Conservation (phyloP, 805 yeast genomes). For the Zygoascus flipseniorum region DNA sequence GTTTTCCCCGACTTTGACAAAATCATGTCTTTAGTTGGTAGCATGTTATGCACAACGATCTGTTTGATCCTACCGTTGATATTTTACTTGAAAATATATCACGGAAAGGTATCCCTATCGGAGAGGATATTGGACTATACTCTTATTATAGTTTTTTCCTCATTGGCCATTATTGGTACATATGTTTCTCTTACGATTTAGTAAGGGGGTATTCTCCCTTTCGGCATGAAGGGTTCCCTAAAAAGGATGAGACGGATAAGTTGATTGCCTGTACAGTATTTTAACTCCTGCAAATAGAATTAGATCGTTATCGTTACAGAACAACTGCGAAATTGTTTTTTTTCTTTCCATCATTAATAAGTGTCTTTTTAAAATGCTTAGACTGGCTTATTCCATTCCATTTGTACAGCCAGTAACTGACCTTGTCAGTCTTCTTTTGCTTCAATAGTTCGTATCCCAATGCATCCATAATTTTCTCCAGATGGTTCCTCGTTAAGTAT, state of each 20-base stretch:
- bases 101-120: conserved; percentile 31
- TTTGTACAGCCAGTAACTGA: conserved; percentile 63
- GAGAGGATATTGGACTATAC: conserved; percentile 35
- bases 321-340: conserved; percentile 64
- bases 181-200: not conserved
- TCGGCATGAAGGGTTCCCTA: too few species aligned
- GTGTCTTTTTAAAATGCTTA: conserved; percentile 33
- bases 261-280: too few species aligned
- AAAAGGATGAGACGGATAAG: too few species aligned
- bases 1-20: conserved; percentile 72
- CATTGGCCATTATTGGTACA: conserved; percentile 53
- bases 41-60: conserved; percentile 68
- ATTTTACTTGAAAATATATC: conserved; percentile 57
- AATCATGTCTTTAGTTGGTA: conserved; percentile 73
- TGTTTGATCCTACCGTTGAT: conserved; percentile 71
- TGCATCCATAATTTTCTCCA: conserved; percentile 39
- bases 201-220: not conserved
- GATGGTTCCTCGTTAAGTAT: conserved; percentile 46
- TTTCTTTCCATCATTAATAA: conserved; percentile 46
- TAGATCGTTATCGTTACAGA: not conserved
- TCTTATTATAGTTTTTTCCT: conserved; percentile 38
- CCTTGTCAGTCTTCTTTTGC: conserved; percentile 55
- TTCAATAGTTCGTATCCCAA: conserved; percentile 50
- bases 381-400: conserved; percentile 25
- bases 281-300: not conserved